Conservation (phyloP, 331 rosid genomes). For the Stylosanthes scabra region DNA sequence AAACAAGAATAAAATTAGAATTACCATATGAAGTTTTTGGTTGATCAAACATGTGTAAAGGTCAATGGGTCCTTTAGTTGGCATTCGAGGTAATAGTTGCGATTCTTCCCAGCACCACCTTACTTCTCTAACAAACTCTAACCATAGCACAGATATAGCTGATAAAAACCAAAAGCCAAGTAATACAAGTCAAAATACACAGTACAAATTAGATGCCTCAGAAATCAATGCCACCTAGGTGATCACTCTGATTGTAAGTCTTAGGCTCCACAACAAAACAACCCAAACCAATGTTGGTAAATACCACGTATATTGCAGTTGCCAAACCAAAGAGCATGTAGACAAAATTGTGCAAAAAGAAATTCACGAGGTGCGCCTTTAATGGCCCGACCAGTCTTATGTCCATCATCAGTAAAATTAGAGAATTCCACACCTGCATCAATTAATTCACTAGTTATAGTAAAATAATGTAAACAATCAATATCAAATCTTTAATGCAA, state of each 20-base stretch:
- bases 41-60: constrained; percentile 86
- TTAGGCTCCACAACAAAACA: constrained; percentile 36
- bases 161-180: constrained; percentile 37
- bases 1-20: constrained; percentile 20
- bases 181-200: constrained; percentile 39
- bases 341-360: constrained; percentile 89
- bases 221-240: constrained; percentile 31
- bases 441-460: constrained; percentile 29
- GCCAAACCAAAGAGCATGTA: constrained; percentile 93
- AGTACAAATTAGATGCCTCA: constrained; percentile 19
- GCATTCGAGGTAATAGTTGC: constrained; percentile 87
- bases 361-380: constrained; percentile 88
- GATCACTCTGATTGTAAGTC: constrained; percentile 28
- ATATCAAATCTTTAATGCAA: constrained; percentile 29
- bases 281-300: constrained; percentile 28
- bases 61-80: constrained; percentile 71
- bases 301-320: constrained; percentile 96
- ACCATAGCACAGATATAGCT: constrained; percentile 92
- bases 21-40: constrained; percentile 96
- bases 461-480: constrained; percentile 26
- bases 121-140: constrained; percentile 96
- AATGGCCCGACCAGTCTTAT: constrained; percentile 71
- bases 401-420: constrained; percentile 50
- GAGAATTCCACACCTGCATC: constrained; percentile 58
- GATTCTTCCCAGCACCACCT: constrained; percentile 99